Evolutionary conservation across 768 basidiomycete species (phyloP), one percentile per base, ranked within the genome.

Genomic region (Hericium erinaceus): DNA sequence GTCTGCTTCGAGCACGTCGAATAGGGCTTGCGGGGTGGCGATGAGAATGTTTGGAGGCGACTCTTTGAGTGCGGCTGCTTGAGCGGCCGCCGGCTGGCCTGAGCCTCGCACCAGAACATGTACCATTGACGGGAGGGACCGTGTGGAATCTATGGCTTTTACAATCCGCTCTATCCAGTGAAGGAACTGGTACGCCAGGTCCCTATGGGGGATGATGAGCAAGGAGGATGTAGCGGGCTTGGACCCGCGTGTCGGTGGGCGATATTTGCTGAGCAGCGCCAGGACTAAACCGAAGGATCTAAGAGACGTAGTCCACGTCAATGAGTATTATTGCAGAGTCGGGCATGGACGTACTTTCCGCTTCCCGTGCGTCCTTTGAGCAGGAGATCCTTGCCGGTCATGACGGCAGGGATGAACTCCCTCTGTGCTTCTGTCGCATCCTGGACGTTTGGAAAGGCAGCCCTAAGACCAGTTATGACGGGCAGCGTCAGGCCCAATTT

Each of bases 251-350:
- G 16, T 13, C 37, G 28, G 26, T 10, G 60, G 52, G 18, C 77
- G 75, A 54, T 74, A 71, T 68, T 82, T 81, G 69, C 77, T 84
- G 53, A 91, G 73, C 38, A 88, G 70, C 18, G 84, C 87, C 24
- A 90, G 64, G 18, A 86, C 70, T 26, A 87, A 68, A 0, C 85
- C 87, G 65, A 92, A 87, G 5, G 89, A 87, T 71, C 89, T 92
- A 55, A 8, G 13, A 52, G 20, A 40, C 37, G 24, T 33, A n/a
- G 55, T n/a, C 4, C 11, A 28, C 37, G 55, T 39, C 48, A 48
- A 28, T 39, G 13, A 33, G 38, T n/a, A 33, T 41, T 7, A 10
- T 24, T 38, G 15, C 20, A 10, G 4, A 9, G 26, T 11, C 4
- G 12, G 10, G 15, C 48, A 26, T 22, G 6, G 22, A 74, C 85